Evolutionary conservation across 495 filamentous ascomycete genomes (phyloP).

Genomic region (Aspergillus nanangensis): DNA sequence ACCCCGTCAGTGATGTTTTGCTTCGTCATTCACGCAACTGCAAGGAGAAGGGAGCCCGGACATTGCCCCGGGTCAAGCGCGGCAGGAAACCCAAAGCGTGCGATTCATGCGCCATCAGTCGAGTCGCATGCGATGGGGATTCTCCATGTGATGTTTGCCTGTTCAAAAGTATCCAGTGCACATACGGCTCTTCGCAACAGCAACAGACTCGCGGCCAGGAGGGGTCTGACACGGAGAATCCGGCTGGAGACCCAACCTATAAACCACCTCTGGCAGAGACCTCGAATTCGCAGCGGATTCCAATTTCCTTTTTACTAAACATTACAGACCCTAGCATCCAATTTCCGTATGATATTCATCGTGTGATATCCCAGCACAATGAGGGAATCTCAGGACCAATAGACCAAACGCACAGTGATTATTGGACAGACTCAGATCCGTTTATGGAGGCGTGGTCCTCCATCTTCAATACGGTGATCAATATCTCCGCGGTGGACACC

Average conservation of each 20-base stretch:
- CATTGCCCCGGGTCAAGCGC: neutral
- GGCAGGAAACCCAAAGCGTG: conserved; percentile 4
- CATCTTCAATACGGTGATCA: neutral
- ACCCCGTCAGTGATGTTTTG: neutral
- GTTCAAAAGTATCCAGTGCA: neutral
- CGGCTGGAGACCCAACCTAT: too few relatives aligned
- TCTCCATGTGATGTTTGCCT: conserved; percentile 1
- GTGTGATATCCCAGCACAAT: neutral
- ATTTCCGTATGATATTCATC: neutral
- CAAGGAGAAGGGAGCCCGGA: neutral
- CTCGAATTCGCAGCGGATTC: neutral
- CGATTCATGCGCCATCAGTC: neutral
- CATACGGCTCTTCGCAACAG: neutral
- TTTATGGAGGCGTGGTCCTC: neutral
- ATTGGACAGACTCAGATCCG: neutral
- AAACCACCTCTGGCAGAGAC: too few relatives aligned
- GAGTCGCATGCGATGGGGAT: conserved; percentile 2
- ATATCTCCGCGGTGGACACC: neutral
- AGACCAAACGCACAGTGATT: neutral
- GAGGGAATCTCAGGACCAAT: neutral
- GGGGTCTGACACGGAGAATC: too few relatives aligned
- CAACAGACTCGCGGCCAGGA: too few relatives aligned
- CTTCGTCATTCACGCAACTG: conserved; percentile 1
- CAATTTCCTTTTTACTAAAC: conserved; percentile 3
- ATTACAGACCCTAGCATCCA: neutral